Percentiles rank a stretch among this genome's conserved stretches.
Conservation (phyloP, 768 basidiomycete genomes). For the Phanerochaete carnosa region DNA sequence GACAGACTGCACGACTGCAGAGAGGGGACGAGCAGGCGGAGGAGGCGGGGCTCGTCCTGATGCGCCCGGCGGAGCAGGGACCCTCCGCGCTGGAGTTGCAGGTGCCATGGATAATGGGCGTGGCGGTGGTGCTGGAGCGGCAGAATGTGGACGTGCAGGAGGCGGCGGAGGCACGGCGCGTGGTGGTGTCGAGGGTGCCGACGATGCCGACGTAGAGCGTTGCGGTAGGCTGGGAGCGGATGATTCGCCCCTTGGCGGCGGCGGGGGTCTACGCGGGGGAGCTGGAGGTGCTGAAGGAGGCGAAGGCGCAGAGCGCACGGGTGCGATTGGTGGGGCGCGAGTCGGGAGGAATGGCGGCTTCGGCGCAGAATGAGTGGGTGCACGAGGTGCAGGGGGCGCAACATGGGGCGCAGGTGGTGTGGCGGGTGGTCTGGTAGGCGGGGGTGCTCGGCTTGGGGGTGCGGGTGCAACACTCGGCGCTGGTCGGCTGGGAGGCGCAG, state of each 20-base stretch:
- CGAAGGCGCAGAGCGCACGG: slow-evolving; percentile 34
- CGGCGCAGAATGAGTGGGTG: slow-evolving; percentile 16
- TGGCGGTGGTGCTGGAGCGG: slow-evolving; percentile 21
- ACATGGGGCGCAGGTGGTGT: slow-evolving; percentile 27
- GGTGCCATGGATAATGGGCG: slow-evolving; percentile 20
- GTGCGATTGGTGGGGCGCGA: slow-evolving; percentile 26
- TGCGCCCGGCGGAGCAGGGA: slow-evolving; percentile 23
- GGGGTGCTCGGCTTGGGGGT: slow-evolving; percentile 28
- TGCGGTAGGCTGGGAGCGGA: slow-evolving; percentile 15
- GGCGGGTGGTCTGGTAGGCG: slow-evolving; percentile 20
- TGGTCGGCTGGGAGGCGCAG: slow-evolving; percentile 33
- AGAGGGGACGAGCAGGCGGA: slow-evolving; percentile 22
- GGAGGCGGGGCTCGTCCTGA: slow-evolving; percentile 26
- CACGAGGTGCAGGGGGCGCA: slow-evolving; percentile 27
- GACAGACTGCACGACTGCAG: slow-evolving; percentile 16
- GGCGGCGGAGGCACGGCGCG: slow-evolving; percentile 35
- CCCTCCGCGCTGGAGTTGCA: slow-evolving; percentile 19
- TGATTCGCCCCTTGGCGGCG: not conserved
- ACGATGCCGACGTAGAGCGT: slow-evolving; percentile 34
- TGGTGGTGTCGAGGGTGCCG: slow-evolving; percentile 28
- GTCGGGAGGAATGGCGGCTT: slow-evolving; percentile 13
- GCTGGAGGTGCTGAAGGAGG: slow-evolving; percentile 23
- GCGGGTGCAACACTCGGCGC: slow-evolving; percentile 24
- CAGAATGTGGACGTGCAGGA: slow-evolving; percentile 23
- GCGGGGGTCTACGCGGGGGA: slow-evolving; percentile 14